Percentiles rank a stretch among this genome's conserved stretches.
phyloP scores from a whole-genome alignment of 345 rosid genomes.

The Clausena lansium region DNA sequence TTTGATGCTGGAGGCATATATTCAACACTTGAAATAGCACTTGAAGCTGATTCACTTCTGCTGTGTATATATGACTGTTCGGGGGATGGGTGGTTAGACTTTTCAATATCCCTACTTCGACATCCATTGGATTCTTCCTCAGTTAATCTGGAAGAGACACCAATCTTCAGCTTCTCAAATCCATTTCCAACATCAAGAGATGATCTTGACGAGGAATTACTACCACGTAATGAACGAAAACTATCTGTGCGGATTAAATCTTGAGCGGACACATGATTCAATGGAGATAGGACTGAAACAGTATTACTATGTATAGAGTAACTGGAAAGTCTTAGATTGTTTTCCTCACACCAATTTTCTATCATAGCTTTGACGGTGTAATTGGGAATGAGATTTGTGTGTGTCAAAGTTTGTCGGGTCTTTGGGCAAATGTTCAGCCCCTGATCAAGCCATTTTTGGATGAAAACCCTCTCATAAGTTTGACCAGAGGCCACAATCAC shows the following conservation, averaged over 20 bases:
- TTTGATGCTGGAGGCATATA: slow-evolving; percentile 45
- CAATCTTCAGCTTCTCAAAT: slow-evolving; percentile 57
- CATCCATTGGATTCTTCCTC: slow-evolving; percentile 37
- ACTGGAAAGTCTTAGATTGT: slow-evolving; percentile 40
- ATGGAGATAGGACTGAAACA: slow-evolving; percentile 34
- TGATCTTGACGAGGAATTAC: slow-evolving; percentile 63
- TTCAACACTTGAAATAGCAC: slow-evolving; percentile 67
- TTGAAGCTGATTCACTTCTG: slow-evolving; percentile 77
- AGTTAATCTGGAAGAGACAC: slow-evolving; percentile 41
- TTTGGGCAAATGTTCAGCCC: slow-evolving; percentile 85
- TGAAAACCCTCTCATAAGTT: slow-evolving; percentile 85
- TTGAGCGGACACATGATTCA: slow-evolving; percentile 46
- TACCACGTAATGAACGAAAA: slow-evolving; percentile 45
- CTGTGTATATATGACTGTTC: slow-evolving; percentile 68
- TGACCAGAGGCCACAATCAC: slow-evolving; percentile 95
- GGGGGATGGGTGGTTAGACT: slow-evolving; percentile 43
- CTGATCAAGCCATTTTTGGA: slow-evolving; percentile 83
- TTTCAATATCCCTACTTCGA: slow-evolving; percentile 46
- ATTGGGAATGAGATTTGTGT: slow-evolving; percentile 83
- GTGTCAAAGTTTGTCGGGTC: slow-evolving; percentile 62
- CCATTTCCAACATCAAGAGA: slow-evolving; percentile 55
- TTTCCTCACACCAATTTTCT: slow-evolving; percentile 75
- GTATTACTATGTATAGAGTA: slow-evolving; percentile 29
- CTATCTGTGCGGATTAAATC: slow-evolving; percentile 51
- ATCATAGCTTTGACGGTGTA: slow-evolving; percentile 93